phyloP scores from a whole-genome alignment of 805 yeast genomes.

The Zygotorulaspora florentina region DNA sequence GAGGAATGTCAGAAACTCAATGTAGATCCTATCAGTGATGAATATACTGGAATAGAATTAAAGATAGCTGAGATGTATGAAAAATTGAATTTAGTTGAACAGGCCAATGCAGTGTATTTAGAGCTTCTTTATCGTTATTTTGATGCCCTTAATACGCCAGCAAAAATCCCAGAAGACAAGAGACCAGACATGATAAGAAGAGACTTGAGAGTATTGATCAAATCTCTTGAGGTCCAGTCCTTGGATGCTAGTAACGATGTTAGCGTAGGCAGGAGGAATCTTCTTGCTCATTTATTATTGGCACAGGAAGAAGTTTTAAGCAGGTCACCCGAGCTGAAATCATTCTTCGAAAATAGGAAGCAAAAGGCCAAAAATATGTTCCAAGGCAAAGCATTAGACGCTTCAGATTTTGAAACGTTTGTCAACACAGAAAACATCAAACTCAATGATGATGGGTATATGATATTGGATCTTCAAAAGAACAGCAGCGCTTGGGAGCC shows the following conservation, averaged over 20 bases:
- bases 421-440: slow-evolving; percentile 28
- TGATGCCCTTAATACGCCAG: slow-evolving; percentile 45
- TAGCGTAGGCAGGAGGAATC: slow-evolving; percentile 49
- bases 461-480: slow-evolving; percentile 33
- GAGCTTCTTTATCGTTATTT: slow-evolving; percentile 61
- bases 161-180: slow-evolving; percentile 29
- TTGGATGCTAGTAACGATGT: slow-evolving; percentile 54
- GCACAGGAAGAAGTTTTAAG: slow-evolving; percentile 63
- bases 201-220: slow-evolving; percentile 64
- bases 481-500: slow-evolving; percentile 61
- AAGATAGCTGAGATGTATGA: slow-evolving; percentile 87
- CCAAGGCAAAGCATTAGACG: slow-evolving; percentile 14
- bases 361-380: slow-evolving; percentile 21
- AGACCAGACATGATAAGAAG: slow-evolving; percentile 63
- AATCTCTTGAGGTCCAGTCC: slow-evolving; percentile 34
- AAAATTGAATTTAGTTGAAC: slow-evolving; percentile 52
- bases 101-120: slow-evolving; percentile 63
- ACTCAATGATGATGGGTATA: slow-evolving; percentile 30
- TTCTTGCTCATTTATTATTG: slow-evolving; percentile 57
- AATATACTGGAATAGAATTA: slow-evolving; percentile 86
- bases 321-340: slow-evolving; percentile 37
- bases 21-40: slow-evolving; percentile 61
- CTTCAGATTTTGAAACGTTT: slow-evolving; percentile 27
- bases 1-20: slow-evolving; percentile 50
- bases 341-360: slow-evolving; percentile 33